Base-by-base conservation (phyloP, 2,329 filamentous ascomycete genomes). In the Apiospora koreana region DNA sequence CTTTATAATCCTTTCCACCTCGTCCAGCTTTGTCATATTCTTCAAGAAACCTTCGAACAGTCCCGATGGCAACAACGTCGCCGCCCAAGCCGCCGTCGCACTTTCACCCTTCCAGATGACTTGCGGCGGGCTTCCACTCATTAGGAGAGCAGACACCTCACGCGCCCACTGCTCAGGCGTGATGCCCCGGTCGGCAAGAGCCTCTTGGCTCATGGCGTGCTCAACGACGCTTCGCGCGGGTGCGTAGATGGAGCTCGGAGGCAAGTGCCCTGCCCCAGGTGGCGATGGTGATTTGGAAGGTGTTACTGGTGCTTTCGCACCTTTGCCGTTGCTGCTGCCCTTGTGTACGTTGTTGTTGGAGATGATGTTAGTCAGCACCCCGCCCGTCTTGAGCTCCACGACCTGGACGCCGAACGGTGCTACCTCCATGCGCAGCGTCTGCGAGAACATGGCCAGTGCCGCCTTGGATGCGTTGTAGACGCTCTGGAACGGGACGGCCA, bases 351-450 rank as follows among this genome's bases (percentile, higher is more conserved):
- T 67, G 23, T 71, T 71, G 68, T 71, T 71, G 2, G 65, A 7
- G 54, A 71, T 69, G 28, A 71, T 62, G 21, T 71, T 71, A 14
- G 68, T 71, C 28, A 35, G 43, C 21, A 71, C 70, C 42, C 65
- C 65, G 12, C 68, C 70, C 25, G 68, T 73, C 48, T 71, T 72
- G 66, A 73, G 72, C 58, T 73, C 72, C 46, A 79, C 64, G 5
- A 80, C 79, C 8, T 72, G 71, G 64, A 81, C 71, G 23, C 75
- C 75, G 41, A 80, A 76, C 1, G 79, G 77, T 1, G 69, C 68
- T 23, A 81, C 67, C 71, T 81, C 80, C n/a, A 80, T 69, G 10
- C 79, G 77, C 48, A 80, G 72, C 12, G 75, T 75, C 21, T 79
- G 77, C 14, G 74, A 73, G 42, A 79, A 74, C 68, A 73, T 74